Base-by-base conservation (phyloP, 108 stramenopile species). In the Nitzschia putrida region DNA sequence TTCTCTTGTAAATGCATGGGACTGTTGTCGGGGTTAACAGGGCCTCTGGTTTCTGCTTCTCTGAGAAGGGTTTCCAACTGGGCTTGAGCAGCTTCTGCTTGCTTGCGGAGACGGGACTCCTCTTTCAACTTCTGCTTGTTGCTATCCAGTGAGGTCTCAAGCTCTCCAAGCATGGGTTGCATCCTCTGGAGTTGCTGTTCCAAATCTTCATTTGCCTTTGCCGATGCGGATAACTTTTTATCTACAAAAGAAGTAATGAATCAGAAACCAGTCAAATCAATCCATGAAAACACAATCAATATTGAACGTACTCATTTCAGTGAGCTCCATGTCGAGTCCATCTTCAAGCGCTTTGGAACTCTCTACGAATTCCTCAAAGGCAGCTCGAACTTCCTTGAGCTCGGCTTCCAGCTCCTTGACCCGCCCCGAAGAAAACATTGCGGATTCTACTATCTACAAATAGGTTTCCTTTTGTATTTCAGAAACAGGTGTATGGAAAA, bases 361-460 rank as follows among this genome's bases (percentile, higher is more conserved):
- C 16, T 64, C 72, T 39, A 90, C 81, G 69, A 80, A 90, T 40
- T 90, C 84, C 63, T 85, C 83, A 70, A 87, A 90, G 18, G 84
- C 85, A 22, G 69, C 64, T 51, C 87, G 77, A 14, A 87, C 67
- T 42, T 77, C 72, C 41, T 77, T 71, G 53, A 90, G 72, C 49
- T 90, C 88, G 8, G 69, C 61, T 61, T 87, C 86, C 42, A 83
- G 75, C 42, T 85, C 83, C 29, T 71, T 68, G 25, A 88, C 68
- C 14, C 61, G 39, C 24, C 49, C 74, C 16, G 53, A n/a, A 2
- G 65, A 51, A 37, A 66, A 58, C 34, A 37, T n/a, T 10, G 47
- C 6, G 47, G 47, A 49, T 18, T 49, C 18, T 18, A 49, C 18
- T 18, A 49, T 2, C 18, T 16, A 18, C 18, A 4, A 6, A 6